Evolutionary conservation across 2,329 filamentous ascomycete genomes (phyloP).

Genomic region (Stagonosporopsis cucurbitacearum): DNA sequence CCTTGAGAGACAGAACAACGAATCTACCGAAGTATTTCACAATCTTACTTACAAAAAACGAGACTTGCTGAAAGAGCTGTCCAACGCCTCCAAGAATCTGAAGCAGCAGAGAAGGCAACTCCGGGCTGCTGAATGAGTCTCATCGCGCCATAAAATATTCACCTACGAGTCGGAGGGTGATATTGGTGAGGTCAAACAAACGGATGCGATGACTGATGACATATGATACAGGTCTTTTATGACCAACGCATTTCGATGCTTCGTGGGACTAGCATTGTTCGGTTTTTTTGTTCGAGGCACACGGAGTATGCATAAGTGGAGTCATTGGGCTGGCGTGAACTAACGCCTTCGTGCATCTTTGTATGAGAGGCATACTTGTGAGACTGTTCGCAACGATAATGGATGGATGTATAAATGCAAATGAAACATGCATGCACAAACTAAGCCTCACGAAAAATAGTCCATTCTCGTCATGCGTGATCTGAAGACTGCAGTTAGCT

Average conservation of each 20-base stretch:
- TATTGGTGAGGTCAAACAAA: no score
- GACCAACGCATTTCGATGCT: no score
- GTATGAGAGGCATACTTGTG: background rate
- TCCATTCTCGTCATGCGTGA: background rate
- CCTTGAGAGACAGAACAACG: slow-evolving; percentile 48
- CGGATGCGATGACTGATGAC: background rate
- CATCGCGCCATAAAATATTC: background rate
- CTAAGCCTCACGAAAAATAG: background rate
- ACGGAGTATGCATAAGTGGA: background rate
- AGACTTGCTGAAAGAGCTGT: slow-evolving; percentile 25
- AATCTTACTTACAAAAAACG: slow-evolving; percentile 34
- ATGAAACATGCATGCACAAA: background rate
- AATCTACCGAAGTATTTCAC: slow-evolving; percentile 39
- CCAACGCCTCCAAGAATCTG: slow-evolving; percentile 17
- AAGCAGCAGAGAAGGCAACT: slow-evolving; percentile 19
- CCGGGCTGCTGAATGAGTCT: background rate
- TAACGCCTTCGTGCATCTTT: background rate
- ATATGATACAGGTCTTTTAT: background rate
- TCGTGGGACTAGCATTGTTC: no score
- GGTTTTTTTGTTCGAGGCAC: background rate
- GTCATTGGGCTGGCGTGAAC: background rate
- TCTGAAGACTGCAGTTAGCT: background rate
- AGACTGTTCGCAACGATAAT: background rate
- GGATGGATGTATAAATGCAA: background rate
- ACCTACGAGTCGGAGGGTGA: no score